phyloP scores from a whole-genome alignment of 306 rosid genomes.

The Prunus dulcis region DNA sequence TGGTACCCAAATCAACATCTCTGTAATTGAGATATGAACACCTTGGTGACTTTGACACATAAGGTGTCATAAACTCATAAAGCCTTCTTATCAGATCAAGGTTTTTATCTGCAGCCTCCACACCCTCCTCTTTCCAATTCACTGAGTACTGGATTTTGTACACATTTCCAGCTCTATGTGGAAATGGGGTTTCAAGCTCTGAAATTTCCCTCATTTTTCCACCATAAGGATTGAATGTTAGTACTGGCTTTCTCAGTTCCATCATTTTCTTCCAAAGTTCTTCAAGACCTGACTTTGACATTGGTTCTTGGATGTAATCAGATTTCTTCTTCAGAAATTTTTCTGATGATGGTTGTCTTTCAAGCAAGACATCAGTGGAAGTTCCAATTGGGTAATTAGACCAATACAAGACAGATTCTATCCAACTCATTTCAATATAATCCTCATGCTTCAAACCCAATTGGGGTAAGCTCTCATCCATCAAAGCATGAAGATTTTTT shows the following conservation, averaged over 20 bases:
- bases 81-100: constrained; percentile 42
- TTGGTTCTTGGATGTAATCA: constrained; percentile 58
- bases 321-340: constrained; percentile 69
- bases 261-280: constrained; percentile 63
- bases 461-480: constrained; percentile 47
- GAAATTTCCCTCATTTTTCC: constrained; percentile 65
- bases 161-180: constrained; percentile 67
- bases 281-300: constrained; percentile 45
- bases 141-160: constrained; percentile 67
- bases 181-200: constrained; percentile 59
- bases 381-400: constrained; percentile 54
- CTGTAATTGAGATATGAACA: constrained; percentile 67
- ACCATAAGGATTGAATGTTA: constrained; percentile 61
- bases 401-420: constrained; percentile 54
- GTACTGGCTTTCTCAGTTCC: constrained; percentile 44
- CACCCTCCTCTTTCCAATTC: constrained; percentile 54
- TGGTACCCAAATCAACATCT: constrained; percentile 68
- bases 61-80: constrained; percentile 61
- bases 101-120: constrained; percentile 27
- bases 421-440: constrained; percentile 61
- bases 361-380: constrained; percentile 41
- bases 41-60: constrained; percentile 62
- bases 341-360: constrained; percentile 38
- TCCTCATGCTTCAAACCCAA: constrained; percentile 46
- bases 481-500: constrained; percentile 31